Percentiles rank a stretch among this genome's conserved stretches.
Evolutionary conservation across 2,329 filamentous ascomycete species (phyloP).

Genomic region (Sporothrix brasiliensis): DNA sequence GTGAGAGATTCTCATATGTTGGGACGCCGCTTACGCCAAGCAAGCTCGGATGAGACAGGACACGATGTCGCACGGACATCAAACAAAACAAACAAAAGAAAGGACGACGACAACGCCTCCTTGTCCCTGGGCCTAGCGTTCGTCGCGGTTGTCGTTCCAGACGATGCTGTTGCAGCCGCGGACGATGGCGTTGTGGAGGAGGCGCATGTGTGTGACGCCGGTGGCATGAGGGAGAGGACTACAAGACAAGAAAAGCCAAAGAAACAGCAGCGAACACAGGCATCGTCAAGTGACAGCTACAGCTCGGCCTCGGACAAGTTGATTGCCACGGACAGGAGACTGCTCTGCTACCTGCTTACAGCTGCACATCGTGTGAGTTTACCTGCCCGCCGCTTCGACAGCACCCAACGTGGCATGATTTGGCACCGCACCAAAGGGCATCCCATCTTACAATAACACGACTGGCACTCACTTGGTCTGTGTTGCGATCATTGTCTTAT

Average conservation of each 20-base stretch:
- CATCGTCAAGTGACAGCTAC: too few relatives aligned
- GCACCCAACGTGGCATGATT: conserved; percentile 16
- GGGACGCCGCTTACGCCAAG: conserved; percentile 6
- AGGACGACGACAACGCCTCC: conserved; percentile 39
- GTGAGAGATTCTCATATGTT: background rate
- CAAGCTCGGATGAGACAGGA: background rate
- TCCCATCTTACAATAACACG: background rate
- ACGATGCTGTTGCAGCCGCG: conserved; percentile 67
- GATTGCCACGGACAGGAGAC: too few relatives aligned
- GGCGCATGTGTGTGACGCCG: conserved; percentile 63
- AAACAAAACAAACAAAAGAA: background rate
- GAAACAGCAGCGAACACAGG: too few relatives aligned
- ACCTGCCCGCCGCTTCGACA: background rate
- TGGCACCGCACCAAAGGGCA: background rate
- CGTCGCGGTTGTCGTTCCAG: conserved; percentile 55
- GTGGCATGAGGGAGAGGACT: conserved; percentile 36
- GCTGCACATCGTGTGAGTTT: background rate
- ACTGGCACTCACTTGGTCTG: background rate
- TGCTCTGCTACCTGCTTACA: too few relatives aligned
- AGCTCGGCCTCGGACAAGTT: too few relatives aligned
- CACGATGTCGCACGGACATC: background rate
- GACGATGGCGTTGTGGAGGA: conserved; percentile 65
- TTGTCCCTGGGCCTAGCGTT: conserved; percentile 53
- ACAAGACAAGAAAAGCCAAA: too few relatives aligned
- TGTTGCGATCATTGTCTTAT: background rate